phyloP scores from a whole-genome alignment of 257 asterid species.

The Solanum tarapatanum region DNA sequence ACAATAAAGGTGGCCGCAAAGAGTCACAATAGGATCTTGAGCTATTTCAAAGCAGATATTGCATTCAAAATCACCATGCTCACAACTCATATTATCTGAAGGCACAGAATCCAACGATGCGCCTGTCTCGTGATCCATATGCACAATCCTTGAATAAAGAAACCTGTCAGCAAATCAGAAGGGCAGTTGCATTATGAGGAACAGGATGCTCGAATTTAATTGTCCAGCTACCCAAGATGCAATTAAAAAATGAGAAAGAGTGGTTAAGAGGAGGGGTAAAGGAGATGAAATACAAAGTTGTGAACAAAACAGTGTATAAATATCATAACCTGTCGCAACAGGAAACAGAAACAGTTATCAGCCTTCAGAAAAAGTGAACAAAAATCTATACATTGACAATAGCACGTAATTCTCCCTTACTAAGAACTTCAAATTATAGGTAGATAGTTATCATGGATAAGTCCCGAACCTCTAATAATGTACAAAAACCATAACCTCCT shows the following conservation, averaged over 20 bases:
- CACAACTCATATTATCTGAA: conserved; percentile 29
- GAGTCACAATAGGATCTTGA: conserved; percentile 81
- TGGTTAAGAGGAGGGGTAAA: neutral
- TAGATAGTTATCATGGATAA: neutral
- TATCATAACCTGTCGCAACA: neutral
- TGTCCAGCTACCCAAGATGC: neutral
- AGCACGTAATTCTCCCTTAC: neutral
- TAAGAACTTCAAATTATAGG: neutral
- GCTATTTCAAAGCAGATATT: conserved; percentile 84
- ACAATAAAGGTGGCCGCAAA: conserved; percentile 94
- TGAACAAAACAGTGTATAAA: neutral
- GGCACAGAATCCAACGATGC: conserved; percentile 19
- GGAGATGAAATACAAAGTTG: neutral
- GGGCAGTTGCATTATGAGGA: neutral
- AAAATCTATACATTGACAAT: neutral
- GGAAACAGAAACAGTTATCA: neutral
- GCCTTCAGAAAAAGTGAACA: neutral
- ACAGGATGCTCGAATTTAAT: neutral
- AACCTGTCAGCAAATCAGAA: neutral
- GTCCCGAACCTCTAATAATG: neutral
- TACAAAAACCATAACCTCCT: neutral
- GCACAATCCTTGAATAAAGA: conserved; percentile 12
- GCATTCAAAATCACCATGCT: conserved; percentile 71
- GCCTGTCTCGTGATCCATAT: conserved; percentile 39
- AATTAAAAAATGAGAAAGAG: neutral